These are phyloP conservation scores for Penicillium samsonianum DNA, from an alignment of 495 filamentous ascomycete genomes.

Conservation along the genomic window DNA sequence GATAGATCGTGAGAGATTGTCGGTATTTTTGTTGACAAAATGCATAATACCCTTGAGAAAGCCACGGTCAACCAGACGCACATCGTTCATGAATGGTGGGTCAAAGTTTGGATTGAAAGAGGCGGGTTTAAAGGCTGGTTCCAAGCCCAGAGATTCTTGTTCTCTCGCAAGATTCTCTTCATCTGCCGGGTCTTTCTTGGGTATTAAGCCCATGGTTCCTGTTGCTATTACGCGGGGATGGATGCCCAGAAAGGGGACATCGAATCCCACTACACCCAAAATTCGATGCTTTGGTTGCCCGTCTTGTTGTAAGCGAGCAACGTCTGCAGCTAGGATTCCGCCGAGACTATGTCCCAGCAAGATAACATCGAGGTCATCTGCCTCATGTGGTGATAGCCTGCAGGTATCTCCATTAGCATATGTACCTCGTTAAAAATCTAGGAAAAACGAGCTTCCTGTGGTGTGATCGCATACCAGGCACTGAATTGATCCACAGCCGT, in stretches of 20 bases:
- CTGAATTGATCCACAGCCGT: conserved; percentile 81
- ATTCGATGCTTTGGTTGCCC: conserved; percentile 62
- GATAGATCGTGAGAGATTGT: conserved; percentile 67
- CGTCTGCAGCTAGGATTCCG: conserved; percentile 78
- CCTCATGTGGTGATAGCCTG: conserved; percentile 77
- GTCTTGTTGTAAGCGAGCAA: conserved; percentile 58
- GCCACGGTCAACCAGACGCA: conserved; percentile 60
- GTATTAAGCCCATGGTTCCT: conserved; percentile 76
- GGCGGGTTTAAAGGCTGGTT: conserved; percentile 19
- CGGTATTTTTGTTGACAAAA: conserved; percentile 78
- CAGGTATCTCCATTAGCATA: conserved; percentile 4
- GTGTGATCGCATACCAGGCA: conserved; percentile 56
- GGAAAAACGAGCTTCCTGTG: background rate
- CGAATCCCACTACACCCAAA: conserved; percentile 79
- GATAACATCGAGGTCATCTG: conserved; percentile 72
- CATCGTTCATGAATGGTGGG: conserved; percentile 72
- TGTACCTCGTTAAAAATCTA: background rate
- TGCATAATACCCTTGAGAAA: conserved; percentile 68
- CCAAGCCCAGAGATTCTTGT: conserved; percentile 26
- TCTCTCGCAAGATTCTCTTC: conserved; percentile 31
- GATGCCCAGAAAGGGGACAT: conserved; percentile 84
- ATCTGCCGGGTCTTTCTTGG: conserved; percentile 42
- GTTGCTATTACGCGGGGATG: conserved; percentile 84
- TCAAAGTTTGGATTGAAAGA: conserved; percentile 58
- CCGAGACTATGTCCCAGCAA: conserved; percentile 91